These are phyloP conservation scores for Talaromyces sp. DNA, from an alignment of 2,329 filamentous ascomycete genomes.

Conservation along the genomic window DNA sequence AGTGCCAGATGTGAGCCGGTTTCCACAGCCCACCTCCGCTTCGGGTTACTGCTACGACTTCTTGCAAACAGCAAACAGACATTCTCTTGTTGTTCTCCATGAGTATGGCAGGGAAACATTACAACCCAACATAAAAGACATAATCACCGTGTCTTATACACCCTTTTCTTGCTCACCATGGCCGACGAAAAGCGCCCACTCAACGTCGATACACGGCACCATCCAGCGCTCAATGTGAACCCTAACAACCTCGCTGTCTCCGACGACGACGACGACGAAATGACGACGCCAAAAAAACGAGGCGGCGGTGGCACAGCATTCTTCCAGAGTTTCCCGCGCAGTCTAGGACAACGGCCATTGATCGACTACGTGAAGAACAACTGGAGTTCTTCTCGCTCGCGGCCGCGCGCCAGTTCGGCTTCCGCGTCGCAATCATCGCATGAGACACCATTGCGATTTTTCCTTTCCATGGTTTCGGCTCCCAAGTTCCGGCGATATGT, in stretches of 20 bases:
- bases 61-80: background rate
- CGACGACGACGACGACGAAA: conserved; percentile 2
- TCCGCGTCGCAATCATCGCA: background rate
- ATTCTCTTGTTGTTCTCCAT: background rate
- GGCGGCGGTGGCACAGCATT: conserved; percentile 1
- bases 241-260: conserved; percentile 26
- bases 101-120: background rate
- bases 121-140: background rate
- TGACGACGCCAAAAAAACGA: background rate
- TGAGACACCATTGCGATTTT: conserved; percentile 15
- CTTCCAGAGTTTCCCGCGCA: conserved; percentile 9
- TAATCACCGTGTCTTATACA: background rate
- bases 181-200: conserved; percentile 1
- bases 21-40: background rate
- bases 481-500: conserved; percentile 38
- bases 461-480: conserved; percentile 28
- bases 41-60: background rate
- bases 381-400: conserved; percentile 23
- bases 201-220: background rate
- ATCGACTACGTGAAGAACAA: conserved; percentile 34
- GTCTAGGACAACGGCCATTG: conserved; percentile 20
- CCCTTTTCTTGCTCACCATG: background rate
- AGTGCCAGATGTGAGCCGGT: background rate
- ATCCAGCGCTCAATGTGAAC: conserved; percentile 7
- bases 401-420: background rate